Conservation (phyloP, 164 flowering plant genomes). For the Buxus sempervirens region DNA sequence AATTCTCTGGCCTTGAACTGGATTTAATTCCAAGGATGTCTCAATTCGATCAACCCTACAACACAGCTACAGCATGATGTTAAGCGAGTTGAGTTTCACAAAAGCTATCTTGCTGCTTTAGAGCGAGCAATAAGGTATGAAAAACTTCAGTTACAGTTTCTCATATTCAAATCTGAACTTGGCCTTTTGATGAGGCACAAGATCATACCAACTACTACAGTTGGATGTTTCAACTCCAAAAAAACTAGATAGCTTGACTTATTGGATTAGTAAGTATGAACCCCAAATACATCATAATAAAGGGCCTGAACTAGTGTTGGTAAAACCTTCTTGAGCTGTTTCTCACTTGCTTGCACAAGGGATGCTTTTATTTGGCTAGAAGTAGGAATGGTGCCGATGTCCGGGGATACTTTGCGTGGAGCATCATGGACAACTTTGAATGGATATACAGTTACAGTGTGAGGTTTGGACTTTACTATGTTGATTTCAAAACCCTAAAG, state of each 20-base stretch:
- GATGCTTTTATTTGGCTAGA: not conserved
- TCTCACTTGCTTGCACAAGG: not conserved
- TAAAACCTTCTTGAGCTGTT: not conserved
- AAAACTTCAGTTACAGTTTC: not conserved
- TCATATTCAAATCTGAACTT: no score
- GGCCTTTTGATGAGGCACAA: no score
- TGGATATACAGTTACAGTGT: conserved; percentile 29
- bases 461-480: conserved; percentile 38
- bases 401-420: conserved; percentile 47
- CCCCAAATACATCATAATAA: no score
- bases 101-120: conserved; percentile 41
- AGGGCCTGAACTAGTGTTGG: no score
- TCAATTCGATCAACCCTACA: conserved; percentile 11
- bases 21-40: conserved; percentile 21
- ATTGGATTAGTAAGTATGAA: no score
- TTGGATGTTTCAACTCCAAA: no score
- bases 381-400: conserved; percentile 59
- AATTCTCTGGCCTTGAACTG: not conserved
- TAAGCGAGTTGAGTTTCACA: conserved; percentile 39
- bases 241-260: no score
- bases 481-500: conserved; percentile 25
- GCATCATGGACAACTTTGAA: conserved; percentile 45
- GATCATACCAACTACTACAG: no score
- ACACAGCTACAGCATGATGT: conserved; percentile 27
- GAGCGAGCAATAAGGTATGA: conserved; percentile 42